A percentile compares a stretch with the other conserved stretches of the same genome.
These are phyloP conservation scores for Kodamaea ohmeri DNA, from an alignment of 1,139 yeast species.

Conservation along the genomic window DNA sequence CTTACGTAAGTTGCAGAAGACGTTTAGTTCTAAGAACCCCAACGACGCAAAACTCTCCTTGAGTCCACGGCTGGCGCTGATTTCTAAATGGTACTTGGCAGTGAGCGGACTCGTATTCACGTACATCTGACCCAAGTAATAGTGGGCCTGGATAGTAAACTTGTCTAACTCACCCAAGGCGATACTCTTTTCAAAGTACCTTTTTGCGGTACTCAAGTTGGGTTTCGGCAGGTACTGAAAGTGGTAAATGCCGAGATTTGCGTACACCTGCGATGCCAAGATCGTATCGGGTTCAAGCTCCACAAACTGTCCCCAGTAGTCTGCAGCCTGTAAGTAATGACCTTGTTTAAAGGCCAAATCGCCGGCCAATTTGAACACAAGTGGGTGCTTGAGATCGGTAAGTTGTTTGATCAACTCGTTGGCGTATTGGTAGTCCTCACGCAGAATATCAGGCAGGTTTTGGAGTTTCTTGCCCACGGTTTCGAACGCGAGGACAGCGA, in stretches of 20 bases:
- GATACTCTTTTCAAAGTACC: conserved; percentile 60
- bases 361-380: conserved; percentile 70
- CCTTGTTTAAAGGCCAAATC: conserved; percentile 58
- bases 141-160: conserved; percentile 66
- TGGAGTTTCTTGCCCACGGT: conserved; percentile 36
- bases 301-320: conserved; percentile 60
- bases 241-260: conserved; percentile 64
- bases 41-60: conserved; percentile 71
- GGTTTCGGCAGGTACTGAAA: conserved; percentile 47
- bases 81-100: conserved; percentile 68
- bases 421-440: conserved; percentile 63
- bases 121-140: conserved; percentile 69
- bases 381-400: conserved; percentile 62
- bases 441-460: conserved; percentile 26
- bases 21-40: conserved; percentile 75
- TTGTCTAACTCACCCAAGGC: conserved; percentile 54
- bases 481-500: conserved; percentile 66
- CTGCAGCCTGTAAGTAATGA: conserved; percentile 49
- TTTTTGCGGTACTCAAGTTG: conserved; percentile 50
- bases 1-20: conserved; percentile 50
- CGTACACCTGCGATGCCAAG: conserved; percentile 69
- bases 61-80: conserved; percentile 74
- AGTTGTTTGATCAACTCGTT: conserved; percentile 58
- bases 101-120: conserved; percentile 53
- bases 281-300: conserved; percentile 53